Evolutionary conservation across 2,329 filamentous ascomycete genomes (phyloP), one percentile per base, ranked within the genome.

Genomic region (Stemphylium beticola): DNA sequence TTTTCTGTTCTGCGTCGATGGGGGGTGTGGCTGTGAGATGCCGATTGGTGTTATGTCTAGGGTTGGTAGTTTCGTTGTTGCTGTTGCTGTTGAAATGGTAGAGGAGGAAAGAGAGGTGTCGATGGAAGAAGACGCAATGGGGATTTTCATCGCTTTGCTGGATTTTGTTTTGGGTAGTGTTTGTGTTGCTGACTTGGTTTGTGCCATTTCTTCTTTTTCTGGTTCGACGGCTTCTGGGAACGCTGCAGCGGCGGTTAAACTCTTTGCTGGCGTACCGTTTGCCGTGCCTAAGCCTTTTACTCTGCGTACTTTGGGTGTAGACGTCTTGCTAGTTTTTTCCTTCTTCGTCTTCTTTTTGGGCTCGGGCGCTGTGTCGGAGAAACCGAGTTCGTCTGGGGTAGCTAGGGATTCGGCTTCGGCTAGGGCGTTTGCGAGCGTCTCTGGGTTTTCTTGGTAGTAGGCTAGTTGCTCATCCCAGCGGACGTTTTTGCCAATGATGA

Each of bases 391-490:
- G 42, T 73, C 71, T 10, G 67, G 73, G 1, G 69, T 73, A 1
- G 71, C 65, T 6, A 73, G 46, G 20, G 64, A 66, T 44, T 69
- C 66, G 8, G 66, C 67, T n/a, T 74, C 69, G 0, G 68, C 71
- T 18, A 66, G 36, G 12, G 60, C 60, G 29, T 62, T 62, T 17
- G 66, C 63, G 8, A 68, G 32, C 6, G 65, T 71, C 12, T 72
- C 69, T 11, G 66, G 70, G 37, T 64, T 68, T 54, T 79, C 77
- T 40, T 77, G 78, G 57, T 77, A 81, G 52, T 79, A 78, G 5
- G 74, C 76, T 9, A 83, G 65, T 24, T 74, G 76, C 58, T 80
- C 74, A 39, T 80, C 78, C 81, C 81, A 82, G 10, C 69, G 72
- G 4, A 82, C 76, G 65, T 64, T 72, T 51, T 65, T 72, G 14